These are phyloP conservation scores for Solanum peruvianum DNA, from an alignment of 257 asterid species.

Conservation along the genomic window DNA sequence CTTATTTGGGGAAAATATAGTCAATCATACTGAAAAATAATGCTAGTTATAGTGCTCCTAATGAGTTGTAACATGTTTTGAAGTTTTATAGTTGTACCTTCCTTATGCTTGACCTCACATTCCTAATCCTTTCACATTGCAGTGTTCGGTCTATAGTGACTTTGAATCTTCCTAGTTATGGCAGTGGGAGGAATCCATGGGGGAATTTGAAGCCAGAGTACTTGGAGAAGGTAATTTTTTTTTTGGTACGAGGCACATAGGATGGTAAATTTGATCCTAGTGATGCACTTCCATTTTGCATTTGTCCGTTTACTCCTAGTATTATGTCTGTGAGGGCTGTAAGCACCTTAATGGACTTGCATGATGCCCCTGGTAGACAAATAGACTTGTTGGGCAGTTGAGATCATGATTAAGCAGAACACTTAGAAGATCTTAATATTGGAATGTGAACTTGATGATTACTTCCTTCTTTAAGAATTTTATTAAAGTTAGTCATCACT, in stretches of 20 bases:
- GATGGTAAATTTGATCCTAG: not conserved
- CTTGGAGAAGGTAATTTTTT: conserved; percentile 55
- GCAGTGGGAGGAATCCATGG: conserved; percentile 98
- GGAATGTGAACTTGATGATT: not conserved
- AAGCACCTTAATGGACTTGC: not conserved
- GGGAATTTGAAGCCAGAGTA: conserved; percentile 73
- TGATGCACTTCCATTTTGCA: not conserved
- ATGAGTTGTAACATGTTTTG: not conserved
- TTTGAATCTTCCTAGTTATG: conserved; percentile 90
- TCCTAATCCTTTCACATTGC: conserved; percentile 2
- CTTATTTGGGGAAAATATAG: not conserved
- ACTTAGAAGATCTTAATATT: not conserved
- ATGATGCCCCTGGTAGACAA: not conserved
- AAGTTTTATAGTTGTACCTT: not conserved
- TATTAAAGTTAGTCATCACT: not conserved
- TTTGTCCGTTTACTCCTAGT: not conserved
- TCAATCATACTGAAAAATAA: not conserved
- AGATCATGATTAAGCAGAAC: not conserved
- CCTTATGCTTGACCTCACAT: conserved; percentile 3
- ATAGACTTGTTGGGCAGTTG: not conserved
- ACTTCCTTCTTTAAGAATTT: not conserved
- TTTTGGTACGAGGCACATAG: not conserved
- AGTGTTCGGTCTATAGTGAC: conserved; percentile 94
- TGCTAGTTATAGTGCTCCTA: not conserved
- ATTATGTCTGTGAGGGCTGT: not conserved